Evolutionary conservation across 1,284 basidiomycete species (phyloP).

Genomic region (Schizopora paradoxa): DNA sequence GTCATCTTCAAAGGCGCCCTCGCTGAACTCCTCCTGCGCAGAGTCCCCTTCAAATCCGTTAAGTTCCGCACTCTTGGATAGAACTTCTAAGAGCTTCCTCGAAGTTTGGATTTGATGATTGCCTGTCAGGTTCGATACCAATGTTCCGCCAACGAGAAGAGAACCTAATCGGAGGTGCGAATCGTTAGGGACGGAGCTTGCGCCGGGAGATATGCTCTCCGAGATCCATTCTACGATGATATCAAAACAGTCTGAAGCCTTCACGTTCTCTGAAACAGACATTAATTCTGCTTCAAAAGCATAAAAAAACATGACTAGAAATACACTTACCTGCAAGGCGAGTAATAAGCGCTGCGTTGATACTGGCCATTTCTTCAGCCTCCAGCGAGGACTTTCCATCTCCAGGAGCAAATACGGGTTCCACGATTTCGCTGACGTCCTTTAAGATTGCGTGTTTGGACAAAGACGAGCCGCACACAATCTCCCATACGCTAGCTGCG

Average conservation of each 20-base stretch:
- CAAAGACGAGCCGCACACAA: constrained; percentile 36
- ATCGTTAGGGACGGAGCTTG: too few relatives aligned
- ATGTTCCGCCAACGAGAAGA: constrained; percentile 50
- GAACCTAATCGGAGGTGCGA: constrained; percentile 52
- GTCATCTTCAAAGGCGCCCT: constrained; percentile 28
- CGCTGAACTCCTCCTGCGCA: constrained; percentile 26
- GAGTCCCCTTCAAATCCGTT: constrained; percentile 39
- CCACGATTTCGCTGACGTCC: constrained; percentile 17
- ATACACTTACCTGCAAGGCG: constrained; percentile 59
- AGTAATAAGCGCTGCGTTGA: constrained; percentile 48
- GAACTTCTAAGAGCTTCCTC: constrained; percentile 38
- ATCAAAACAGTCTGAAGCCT: constrained; percentile 40
- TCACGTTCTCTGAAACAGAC: constrained; percentile 49
- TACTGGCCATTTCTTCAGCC: constrained; percentile 41
- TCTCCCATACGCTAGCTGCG: constrained; percentile 59
- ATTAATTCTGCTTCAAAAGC: background rate
- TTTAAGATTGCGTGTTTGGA: constrained; percentile 24
- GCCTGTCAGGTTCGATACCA: constrained; percentile 51
- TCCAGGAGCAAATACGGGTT: constrained; percentile 32
- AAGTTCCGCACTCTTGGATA: constrained; percentile 38
- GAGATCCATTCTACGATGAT: constrained; percentile 40
- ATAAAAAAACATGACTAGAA: constrained; percentile 3
- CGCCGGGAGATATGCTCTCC: constrained; percentile 39
- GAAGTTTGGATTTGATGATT: constrained; percentile 54
- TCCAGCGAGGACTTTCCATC: constrained; percentile 20